Evolutionary conservation across 352 stramenopile genomes (phyloP), one percentile per base, ranked within the genome.

Genomic region (Blastocystis sp.): DNA sequence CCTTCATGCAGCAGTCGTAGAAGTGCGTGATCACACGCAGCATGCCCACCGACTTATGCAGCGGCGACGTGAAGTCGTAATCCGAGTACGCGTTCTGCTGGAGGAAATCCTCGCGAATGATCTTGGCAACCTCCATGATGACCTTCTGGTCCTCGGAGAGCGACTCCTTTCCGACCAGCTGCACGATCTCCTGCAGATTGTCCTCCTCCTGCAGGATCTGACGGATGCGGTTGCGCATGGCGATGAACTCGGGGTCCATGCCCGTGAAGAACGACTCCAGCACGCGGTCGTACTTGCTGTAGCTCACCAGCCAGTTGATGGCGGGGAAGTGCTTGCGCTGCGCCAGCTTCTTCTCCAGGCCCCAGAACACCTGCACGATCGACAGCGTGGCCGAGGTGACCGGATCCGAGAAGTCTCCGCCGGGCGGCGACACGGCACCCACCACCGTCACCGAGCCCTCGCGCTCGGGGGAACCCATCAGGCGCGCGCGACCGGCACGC

Each of bases 261-360:
- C 53, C 48, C 90, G 98, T 98, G 90, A 99, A 99, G 90, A 97
- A 99, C 18, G 96, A 95, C 87, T 98, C 96, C 36, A 99, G 91
- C 86, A 98, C 95, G 87, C 96, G 93, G 94, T 98, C 98, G 93
- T 99, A 99, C 93, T 99, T 99, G 88, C 95, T 98, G 92, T 99
- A 99, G 53, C 93, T 97, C 87, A 98, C 97, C 40, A 98, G 90
- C 96, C 96, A 99, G 90, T 99, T 98, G 4, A 99, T 91, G 36
- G 92, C 97, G 65, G 96, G 96, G 90, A 99, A 99, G 89, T 99
- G 96, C 93, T 99, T 99, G 71, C 96, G 92, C 90, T 99, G 96
- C 16, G 96, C 96, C 44, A 99, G 91, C 91, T 99, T 99, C 94
- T 99, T 99, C 91, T 99, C 96, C 11, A 99, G 90, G 48, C 96